These are phyloP conservation scores for Leucaena leucocephala DNA, from an alignment of 306 rosid species.

Conservation along the genomic window DNA sequence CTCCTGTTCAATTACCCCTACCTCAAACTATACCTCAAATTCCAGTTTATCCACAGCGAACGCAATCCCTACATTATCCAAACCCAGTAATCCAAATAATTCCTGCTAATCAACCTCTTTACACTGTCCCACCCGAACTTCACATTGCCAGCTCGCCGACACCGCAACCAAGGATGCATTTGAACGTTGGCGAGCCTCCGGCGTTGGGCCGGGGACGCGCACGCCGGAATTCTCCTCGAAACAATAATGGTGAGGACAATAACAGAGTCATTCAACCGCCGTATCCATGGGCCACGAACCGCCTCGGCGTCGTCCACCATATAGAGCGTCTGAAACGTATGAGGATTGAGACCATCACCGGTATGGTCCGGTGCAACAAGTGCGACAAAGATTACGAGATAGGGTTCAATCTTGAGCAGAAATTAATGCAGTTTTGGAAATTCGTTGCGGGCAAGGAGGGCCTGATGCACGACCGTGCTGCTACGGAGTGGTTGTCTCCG, in stretches of 20 bases:
- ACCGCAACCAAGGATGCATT: background rate
- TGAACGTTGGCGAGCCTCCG: background rate
- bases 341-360: slow-evolving; percentile 19
- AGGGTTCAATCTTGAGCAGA: slow-evolving; percentile 4
- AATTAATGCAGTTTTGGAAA: background rate
- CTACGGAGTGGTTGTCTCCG: slow-evolving; percentile 46
- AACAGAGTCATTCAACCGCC: slow-evolving; percentile 25
- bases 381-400: slow-evolving; percentile 39
- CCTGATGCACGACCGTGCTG: slow-evolving; percentile 49
- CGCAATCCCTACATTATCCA: background rate
- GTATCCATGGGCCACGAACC: slow-evolving; percentile 57
- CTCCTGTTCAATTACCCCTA: background rate
- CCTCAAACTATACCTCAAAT: background rate
- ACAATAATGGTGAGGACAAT: background rate
- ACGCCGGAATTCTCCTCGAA: background rate
- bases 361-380: slow-evolving; percentile 48
- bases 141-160: background rate
- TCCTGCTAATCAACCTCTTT: background rate
- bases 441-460: background rate
- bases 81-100: background rate
- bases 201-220: background rate
- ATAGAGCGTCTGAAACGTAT: background rate
- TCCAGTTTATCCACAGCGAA: background rate
- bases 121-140: background rate
- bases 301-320: slow-evolving; percentile 34